Conservation (phyloP, 257 asterid species). For the Coffea eugenioides region DNA sequence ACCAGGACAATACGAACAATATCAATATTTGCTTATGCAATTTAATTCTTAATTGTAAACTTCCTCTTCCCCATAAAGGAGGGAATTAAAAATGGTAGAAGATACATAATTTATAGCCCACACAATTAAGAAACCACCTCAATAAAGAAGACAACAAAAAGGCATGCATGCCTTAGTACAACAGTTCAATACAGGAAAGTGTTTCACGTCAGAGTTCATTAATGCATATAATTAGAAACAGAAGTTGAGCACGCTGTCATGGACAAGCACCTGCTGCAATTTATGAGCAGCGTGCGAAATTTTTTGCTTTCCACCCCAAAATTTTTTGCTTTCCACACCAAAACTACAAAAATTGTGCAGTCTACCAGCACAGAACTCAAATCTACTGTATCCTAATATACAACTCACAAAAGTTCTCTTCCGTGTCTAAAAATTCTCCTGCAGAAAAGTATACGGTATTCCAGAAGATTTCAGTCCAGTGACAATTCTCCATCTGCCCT, state of each 20-base stretch:
- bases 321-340: background rate
- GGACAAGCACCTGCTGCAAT: background rate
- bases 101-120: background rate
- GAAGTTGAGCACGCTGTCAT: background rate
- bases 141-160: background rate
- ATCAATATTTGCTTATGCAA: background rate
- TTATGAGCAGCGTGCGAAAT: background rate
- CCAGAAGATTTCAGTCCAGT: background rate
- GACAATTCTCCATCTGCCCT: too few relatives aligned
- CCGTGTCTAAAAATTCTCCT: background rate
- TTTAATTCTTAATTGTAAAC: background rate
- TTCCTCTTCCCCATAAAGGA: background rate
- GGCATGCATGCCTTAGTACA: background rate
- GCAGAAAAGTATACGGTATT: background rate
- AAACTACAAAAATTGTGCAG: background rate
- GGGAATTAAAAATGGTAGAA: background rate
- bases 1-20: background rate
- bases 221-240: background rate
- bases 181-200: background rate
- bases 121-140: background rate
- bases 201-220: background rate
- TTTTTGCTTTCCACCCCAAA: background rate
- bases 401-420: background rate
- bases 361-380: background rate
- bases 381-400: background rate